Percentiles rank a stretch among this genome's conserved stretches.
These are phyloP conservation scores for Microbotryum scabiosae DNA, from an alignment of 1,284 basidiomycete genomes.

Conservation along the genomic window DNA sequence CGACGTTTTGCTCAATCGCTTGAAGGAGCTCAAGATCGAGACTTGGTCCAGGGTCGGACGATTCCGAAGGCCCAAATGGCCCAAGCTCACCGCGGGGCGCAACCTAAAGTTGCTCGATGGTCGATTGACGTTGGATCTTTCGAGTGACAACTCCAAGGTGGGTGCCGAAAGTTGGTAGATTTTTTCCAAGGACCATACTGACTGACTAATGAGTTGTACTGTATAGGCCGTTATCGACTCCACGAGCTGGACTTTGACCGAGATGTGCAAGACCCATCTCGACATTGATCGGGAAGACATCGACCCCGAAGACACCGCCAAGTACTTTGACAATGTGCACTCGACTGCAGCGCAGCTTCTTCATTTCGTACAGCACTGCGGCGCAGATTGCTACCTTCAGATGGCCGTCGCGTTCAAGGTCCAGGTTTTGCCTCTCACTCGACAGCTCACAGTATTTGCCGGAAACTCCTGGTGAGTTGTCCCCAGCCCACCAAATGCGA, in stretches of 20 bases:
- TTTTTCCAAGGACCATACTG: not conserved
- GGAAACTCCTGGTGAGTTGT: slow-evolving; percentile 81
- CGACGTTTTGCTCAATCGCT: slow-evolving; percentile 82
- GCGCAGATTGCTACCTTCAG: slow-evolving; percentile 88
- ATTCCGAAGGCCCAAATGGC: slow-evolving; percentile 78
- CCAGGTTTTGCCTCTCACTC: slow-evolving; percentile 79
- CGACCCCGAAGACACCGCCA: slow-evolving; percentile 87
- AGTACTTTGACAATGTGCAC: slow-evolving; percentile 77
- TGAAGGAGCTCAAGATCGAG: slow-evolving; percentile 80
- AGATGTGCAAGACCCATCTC: slow-evolving; percentile 89
- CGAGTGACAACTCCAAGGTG: slow-evolving; percentile 89
- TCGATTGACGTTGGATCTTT: slow-evolving; percentile 81
- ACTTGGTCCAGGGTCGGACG: slow-evolving; percentile 91
- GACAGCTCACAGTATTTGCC: slow-evolving; percentile 91
- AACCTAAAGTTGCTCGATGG: slow-evolving; percentile 80
- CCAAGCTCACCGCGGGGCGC: slow-evolving; percentile 60
- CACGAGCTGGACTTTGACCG: slow-evolving; percentile 94
- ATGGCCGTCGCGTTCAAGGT: slow-evolving; percentile 91
- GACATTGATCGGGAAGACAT: slow-evolving; percentile 80
- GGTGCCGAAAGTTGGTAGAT: slow-evolving; percentile 17
- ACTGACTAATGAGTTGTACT: not conserved
- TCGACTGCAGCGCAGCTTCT: slow-evolving; percentile 69
- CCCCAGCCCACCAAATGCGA: not conserved
- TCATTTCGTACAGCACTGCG: slow-evolving; percentile 83
- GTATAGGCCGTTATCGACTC: slow-evolving; percentile 80